phyloP scores from a whole-genome alignment of 306 rosid species.

The Argentina anserina region DNA sequence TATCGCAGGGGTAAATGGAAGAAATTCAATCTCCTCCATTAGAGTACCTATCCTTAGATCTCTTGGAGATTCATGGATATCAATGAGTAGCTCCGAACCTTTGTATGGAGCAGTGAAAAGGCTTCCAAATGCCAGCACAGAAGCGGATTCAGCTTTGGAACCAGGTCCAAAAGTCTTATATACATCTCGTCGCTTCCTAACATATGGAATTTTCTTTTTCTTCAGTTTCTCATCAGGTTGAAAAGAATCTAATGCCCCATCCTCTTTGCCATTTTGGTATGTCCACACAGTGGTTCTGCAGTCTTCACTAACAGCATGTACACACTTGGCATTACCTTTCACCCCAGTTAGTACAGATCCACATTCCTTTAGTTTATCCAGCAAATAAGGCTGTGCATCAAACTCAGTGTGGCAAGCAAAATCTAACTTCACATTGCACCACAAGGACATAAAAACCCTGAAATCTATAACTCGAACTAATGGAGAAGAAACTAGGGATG shows the following conservation, averaged over 20 bases:
- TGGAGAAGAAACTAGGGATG: constrained; percentile 57
- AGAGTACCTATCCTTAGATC: constrained; percentile 50
- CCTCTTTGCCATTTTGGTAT: constrained; percentile 48
- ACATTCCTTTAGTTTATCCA: constrained; percentile 53
- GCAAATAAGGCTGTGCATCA: constrained; percentile 27
- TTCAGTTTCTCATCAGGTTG: constrained; percentile 72
- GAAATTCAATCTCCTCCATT: constrained; percentile 47
- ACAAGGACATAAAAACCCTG: constrained; percentile 62
- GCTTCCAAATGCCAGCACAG: constrained; percentile 83
- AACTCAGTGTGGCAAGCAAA: constrained; percentile 43
- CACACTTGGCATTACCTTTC: constrained; percentile 49
- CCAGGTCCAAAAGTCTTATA: constrained; percentile 66
- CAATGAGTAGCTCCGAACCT: constrained; percentile 61
- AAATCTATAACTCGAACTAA: constrained; percentile 57
- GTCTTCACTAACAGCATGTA: constrained; percentile 64
- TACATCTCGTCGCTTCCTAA: constrained; percentile 57
- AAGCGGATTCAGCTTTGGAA: constrained; percentile 61
- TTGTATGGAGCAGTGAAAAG: constrained; percentile 78
- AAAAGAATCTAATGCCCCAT: constrained; percentile 68
- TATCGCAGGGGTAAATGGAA: constrained; percentile 74
- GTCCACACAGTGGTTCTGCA: constrained; percentile 92
- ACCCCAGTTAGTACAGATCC: constrained; percentile 56
- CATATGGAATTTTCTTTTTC: constrained; percentile 66
- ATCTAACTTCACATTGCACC: constrained; percentile 64
- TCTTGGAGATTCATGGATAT: constrained; percentile 54